Conservation (phyloP, 2,329 filamentous ascomycete species). For the Zymoseptoria crescenta region DNA sequence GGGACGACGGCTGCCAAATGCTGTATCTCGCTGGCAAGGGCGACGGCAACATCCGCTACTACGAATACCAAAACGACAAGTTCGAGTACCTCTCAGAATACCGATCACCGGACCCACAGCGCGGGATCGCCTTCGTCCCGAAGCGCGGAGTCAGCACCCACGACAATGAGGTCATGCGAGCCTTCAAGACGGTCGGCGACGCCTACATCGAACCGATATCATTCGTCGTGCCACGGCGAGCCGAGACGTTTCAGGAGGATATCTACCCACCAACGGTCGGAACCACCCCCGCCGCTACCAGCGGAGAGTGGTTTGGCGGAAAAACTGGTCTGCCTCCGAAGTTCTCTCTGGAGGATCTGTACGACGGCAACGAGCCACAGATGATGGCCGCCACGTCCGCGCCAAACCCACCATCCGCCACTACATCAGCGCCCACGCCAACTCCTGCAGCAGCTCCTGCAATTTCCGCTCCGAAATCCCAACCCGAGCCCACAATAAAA, state of each 20-base stretch:
- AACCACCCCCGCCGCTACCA: constrained; percentile 68
- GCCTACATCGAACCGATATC: constrained; percentile 91
- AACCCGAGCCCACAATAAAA: constrained; percentile 38
- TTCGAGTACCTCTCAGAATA: constrained; percentile 96
- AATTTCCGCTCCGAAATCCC: constrained; percentile 33
- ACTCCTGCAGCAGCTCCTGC: constrained; percentile 33
- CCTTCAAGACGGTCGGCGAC: constrained; percentile 96
- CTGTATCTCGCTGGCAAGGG: constrained; percentile 96
- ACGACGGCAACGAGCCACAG: constrained; percentile 72
- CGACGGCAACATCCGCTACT: constrained; percentile 98
- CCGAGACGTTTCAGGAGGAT: constrained; percentile 93
- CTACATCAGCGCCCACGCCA: constrained; percentile 30
- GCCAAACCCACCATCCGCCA: constrained; percentile 32
- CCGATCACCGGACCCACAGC: constrained; percentile 91
- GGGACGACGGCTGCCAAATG: constrained; percentile 94
- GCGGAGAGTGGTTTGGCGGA: constrained; percentile 76
- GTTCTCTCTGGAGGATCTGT: constrained; percentile 87
- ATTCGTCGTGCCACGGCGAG: constrained; percentile 89
- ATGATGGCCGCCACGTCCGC: constrained; percentile 67
- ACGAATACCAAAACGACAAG: constrained; percentile 96
- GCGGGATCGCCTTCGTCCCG: constrained; percentile 88
- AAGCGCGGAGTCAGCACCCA: constrained; percentile 92
- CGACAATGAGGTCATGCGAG: constrained; percentile 92
- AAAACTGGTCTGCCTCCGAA: constrained; percentile 74
- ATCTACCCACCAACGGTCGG: constrained; percentile 87